Percentiles rank a stretch among this genome's conserved stretches.
Conservation (phyloP, 768 basidiomycete genomes). For the Cystofilobasidium macerans region DNA sequence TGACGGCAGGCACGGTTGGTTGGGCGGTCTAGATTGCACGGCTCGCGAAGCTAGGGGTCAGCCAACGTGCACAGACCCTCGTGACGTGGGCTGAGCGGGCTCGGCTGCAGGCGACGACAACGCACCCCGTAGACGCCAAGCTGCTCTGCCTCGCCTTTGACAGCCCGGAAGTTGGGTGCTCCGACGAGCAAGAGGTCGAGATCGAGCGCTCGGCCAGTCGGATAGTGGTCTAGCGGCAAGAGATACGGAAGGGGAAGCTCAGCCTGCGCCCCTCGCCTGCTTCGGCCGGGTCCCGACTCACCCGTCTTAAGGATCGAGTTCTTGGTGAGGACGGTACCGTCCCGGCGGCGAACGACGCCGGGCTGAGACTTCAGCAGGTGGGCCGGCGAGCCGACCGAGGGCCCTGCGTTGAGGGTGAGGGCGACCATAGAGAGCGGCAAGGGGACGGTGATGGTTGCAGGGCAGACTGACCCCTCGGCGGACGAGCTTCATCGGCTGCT, state of each 20-base stretch:
- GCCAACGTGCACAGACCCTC: not conserved
- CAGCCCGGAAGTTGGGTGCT: conserved; percentile 87
- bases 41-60: not conserved
- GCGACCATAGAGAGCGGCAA: not conserved
- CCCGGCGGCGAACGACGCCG: conserved; percentile 22
- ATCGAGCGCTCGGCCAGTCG: conserved; percentile 40
- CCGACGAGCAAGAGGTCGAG: conserved; percentile 85
- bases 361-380: conserved; percentile 13
- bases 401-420: not conserved
- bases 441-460: not conserved
- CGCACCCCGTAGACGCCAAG: conserved; percentile 78
- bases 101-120: not conserved
- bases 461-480: too few species aligned
- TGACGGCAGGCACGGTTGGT: conserved; percentile 79
- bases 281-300: too few species aligned
- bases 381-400: conserved; percentile 10
- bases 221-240: conserved; percentile 33
- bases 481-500: too few species aligned
- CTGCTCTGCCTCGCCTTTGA: conserved; percentile 42
- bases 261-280: conserved; percentile 23
- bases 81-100: too few species aligned
- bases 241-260: too few species aligned
- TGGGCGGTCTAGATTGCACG: conserved; percentile 51
- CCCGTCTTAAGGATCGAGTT: conserved; percentile 92
- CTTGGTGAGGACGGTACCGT: conserved; percentile 17